Conservation (phyloP, 805 yeast species). For the Metschnikowia sp. region DNA sequence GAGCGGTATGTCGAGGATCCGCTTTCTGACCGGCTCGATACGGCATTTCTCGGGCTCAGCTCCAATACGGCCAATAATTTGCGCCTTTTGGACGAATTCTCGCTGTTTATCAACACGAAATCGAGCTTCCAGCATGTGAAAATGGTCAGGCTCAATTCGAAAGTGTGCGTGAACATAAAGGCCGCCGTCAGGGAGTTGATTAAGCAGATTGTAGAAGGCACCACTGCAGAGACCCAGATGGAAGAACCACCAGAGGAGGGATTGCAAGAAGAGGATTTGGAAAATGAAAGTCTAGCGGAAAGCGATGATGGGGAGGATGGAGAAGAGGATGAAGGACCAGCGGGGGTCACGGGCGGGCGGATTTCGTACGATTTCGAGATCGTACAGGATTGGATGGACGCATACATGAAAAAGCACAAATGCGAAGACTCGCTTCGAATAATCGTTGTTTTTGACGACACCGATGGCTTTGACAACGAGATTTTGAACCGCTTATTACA, state of each 20-base stretch:
- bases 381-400: constrained; percentile 29
- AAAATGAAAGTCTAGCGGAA: constrained; percentile 6
- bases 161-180: constrained; percentile 33
- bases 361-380: constrained; percentile 36
- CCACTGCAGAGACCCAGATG: neutral
- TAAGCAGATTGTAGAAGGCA: constrained; percentile 25
- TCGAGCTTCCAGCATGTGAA: constrained; percentile 12
- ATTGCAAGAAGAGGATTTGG: constrained; percentile 3
- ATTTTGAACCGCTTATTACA: constrained; percentile 35
- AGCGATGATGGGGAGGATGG: constrained; percentile 13
- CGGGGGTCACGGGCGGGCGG: constrained; percentile 18
- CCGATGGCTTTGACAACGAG: constrained; percentile 32
- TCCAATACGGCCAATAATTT: constrained; percentile 41
- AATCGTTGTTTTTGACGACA: constrained; percentile 35
- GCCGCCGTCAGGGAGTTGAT: constrained; percentile 32
- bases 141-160: constrained; percentile 28
- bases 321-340: constrained; percentile 16
- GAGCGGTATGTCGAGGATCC: constrained; percentile 21
- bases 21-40: constrained; percentile 21
- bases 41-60: constrained; percentile 35
- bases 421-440: constrained; percentile 17
- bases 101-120: constrained; percentile 16
- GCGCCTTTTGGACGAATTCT: constrained; percentile 36
- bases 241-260: neutral
- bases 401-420: constrained; percentile 8